A percentile compares a stretch with the other conserved stretches of the same genome.
phyloP scores from a whole-genome alignment of 176 grass and related monocot species.

The Raddia guianensis region DNA sequence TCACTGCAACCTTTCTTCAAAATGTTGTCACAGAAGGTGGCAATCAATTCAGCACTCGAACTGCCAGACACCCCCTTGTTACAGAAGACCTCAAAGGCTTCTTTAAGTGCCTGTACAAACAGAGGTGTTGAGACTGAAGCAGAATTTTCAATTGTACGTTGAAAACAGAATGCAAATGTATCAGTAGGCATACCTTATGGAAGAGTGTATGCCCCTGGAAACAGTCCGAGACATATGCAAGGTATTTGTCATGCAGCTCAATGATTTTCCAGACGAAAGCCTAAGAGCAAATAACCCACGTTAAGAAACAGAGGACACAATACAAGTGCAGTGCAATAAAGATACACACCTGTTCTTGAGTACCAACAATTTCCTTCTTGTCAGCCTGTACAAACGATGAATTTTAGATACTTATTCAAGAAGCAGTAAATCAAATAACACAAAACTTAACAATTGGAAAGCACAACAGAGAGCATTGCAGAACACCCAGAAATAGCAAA shows the following conservation, averaged over 20 bases:
- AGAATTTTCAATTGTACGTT: neutral
- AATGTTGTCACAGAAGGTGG: constrained; percentile 96
- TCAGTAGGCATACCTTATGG: constrained; percentile 69
- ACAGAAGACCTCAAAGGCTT: constrained; percentile 98
- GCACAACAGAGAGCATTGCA: neutral
- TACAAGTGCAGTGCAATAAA: constrained; percentile 14
- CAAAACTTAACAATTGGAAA: neutral
- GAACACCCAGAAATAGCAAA: neutral
- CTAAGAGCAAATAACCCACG: constrained; percentile 47
- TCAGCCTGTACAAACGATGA: constrained; percentile 56
- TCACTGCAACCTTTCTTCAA: constrained; percentile 97
- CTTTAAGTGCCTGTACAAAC: constrained; percentile 79
- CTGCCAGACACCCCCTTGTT: constrained; percentile 94
- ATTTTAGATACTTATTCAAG: neutral
- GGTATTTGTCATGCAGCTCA: constrained; percentile 94
- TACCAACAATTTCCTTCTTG: constrained; percentile 84
- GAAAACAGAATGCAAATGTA: neutral
- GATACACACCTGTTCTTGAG: constrained; percentile 80
- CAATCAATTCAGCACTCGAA: constrained; percentile 86
- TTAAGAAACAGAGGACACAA: neutral
- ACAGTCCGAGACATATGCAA: constrained; percentile 86
- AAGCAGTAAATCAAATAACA: neutral
- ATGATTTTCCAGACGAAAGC: constrained; percentile 97
- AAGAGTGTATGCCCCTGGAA: constrained; percentile 96
- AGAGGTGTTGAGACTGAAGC: neutral